A percentile compares a stretch with the other conserved stretches of the same genome.
These are phyloP conservation scores for Diaporthe humulicola DNA, from an alignment of 2,329 filamentous ascomycete genomes.

Conservation along the genomic window DNA sequence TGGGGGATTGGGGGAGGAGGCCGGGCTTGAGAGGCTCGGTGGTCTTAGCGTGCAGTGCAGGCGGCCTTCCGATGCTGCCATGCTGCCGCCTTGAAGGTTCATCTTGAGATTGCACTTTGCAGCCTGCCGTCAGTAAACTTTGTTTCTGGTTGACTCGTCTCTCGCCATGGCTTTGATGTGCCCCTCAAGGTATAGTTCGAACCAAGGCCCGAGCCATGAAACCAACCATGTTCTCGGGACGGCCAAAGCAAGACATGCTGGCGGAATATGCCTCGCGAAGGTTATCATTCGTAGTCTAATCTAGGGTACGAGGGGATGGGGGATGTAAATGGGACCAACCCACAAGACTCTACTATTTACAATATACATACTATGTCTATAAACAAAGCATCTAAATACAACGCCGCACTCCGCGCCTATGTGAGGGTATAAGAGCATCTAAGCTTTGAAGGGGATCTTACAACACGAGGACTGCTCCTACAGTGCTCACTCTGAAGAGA, in stretches of 20 bases:
- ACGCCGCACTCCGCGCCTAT: slow-evolving; percentile 30
- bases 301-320: neutral
- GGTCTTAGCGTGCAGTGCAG: neutral
- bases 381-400: neutral
- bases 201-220: neutral
- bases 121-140: slow-evolving; percentile 16
- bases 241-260: neutral
- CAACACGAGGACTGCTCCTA: neutral
- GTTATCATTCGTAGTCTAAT: neutral
- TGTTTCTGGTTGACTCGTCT: slow-evolving; percentile 14
- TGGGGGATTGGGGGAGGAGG: too few relatives aligned
- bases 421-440: slow-evolving; percentile 20
- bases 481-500: neutral
- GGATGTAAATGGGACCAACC: neutral
- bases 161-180: neutral
- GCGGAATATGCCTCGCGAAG: neutral
- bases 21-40: neutral
- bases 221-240: slow-evolving; percentile 16
- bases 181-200: neutral
- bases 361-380: slow-evolving; percentile 8
- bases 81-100: neutral
- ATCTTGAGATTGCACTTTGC: neutral
- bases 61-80: neutral
- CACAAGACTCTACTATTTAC: neutral
- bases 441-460: slow-evolving; percentile 8